Evolutionary conservation across 1,139 yeast genomes (phyloP).

Genomic region (Yamadazyma membranifaciens): DNA sequence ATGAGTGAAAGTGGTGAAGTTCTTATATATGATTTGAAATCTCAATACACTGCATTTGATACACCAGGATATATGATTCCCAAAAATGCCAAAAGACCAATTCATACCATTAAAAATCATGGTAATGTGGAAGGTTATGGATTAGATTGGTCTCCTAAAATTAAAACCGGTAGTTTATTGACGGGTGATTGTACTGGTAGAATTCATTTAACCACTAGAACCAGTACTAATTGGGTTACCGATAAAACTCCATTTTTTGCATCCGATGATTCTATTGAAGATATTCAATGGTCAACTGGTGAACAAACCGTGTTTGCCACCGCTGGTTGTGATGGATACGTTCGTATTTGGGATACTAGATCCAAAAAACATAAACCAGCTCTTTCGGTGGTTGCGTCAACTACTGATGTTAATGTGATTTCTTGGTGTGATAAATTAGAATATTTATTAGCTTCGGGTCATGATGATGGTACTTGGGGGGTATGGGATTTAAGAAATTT

Average conservation of each 20-base stretch:
- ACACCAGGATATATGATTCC: conserved; percentile 84
- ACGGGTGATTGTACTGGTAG: conserved; percentile 91
- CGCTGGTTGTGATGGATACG: conserved; percentile 87
- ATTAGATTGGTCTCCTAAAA: conserved; percentile 91
- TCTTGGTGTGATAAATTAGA: conserved; percentile 92
- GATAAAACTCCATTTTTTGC: conserved; percentile 78
- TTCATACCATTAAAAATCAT: conserved; percentile 81
- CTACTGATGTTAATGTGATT: conserved; percentile 87
- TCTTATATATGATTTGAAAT: conserved; percentile 69
- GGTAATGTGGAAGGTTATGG: conserved; percentile 99
- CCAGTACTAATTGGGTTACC: conserved; percentile 79
- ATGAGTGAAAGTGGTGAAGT: conserved; percentile 93
- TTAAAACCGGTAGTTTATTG: conserved; percentile 74
- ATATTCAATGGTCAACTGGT: conserved; percentile 92
- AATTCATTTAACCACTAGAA: conserved; percentile 73
- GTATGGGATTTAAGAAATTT: conserved; percentile 97
- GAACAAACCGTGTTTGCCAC: conserved; percentile 93
- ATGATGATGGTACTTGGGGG: conserved; percentile 96
- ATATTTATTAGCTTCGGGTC: conserved; percentile 90
- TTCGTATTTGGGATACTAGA: conserved; percentile 96
- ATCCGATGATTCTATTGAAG: conserved; percentile 82
- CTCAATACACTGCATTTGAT: conserved; percentile 82
- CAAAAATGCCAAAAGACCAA: conserved; percentile 73
- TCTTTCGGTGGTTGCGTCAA: conserved; percentile 78
- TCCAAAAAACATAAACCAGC: conserved; percentile 92